phyloP scores from a whole-genome alignment of 2,329 filamentous ascomycete genomes.

The Ceratocystis colombiana region DNA sequence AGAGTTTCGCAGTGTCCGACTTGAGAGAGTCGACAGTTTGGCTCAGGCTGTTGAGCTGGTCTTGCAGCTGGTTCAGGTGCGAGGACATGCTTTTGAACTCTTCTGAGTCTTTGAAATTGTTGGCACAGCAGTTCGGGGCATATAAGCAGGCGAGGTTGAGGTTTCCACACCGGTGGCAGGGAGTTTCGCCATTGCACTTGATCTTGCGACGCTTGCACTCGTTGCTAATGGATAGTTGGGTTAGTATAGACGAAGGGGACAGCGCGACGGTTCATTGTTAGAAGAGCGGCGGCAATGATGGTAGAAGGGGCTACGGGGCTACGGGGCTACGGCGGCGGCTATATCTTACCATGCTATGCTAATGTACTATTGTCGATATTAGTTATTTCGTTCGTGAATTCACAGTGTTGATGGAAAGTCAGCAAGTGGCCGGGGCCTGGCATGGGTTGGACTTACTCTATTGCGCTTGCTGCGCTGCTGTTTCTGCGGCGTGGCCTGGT shows the following conservation, averaged over 20 bases:
- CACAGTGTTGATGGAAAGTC: too few species aligned
- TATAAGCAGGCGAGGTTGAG: slow-evolving; percentile 58
- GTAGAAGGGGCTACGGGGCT: slow-evolving; percentile 23
- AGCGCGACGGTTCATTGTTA: neutral
- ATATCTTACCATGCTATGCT: slow-evolving; percentile 48
- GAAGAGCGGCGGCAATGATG: neutral
- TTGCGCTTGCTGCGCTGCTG: slow-evolving; percentile 53
- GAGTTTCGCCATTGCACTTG: slow-evolving; percentile 61
- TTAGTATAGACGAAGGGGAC: neutral
- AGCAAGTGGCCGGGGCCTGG: neutral
- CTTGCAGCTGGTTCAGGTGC: slow-evolving; percentile 65
- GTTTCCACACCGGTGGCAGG: slow-evolving; percentile 58
- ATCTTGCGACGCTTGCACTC: slow-evolving; percentile 68
- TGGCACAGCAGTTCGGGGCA: slow-evolving; percentile 56
- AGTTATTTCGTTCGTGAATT: slow-evolving; percentile 6
- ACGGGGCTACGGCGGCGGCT: neutral
- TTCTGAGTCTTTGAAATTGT: slow-evolving; percentile 82
- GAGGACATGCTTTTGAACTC: slow-evolving; percentile 75
- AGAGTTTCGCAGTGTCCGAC: slow-evolving; percentile 40
- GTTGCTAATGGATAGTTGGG: slow-evolving; percentile 40
- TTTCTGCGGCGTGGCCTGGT: slow-evolving; percentile 35
- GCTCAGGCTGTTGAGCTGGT: slow-evolving; percentile 72
- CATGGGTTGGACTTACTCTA: slow-evolving; percentile 37
- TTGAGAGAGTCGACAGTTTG: slow-evolving; percentile 61
- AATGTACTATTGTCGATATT: slow-evolving; percentile 40